These are phyloP conservation scores for Candida lessepsii DNA, from an alignment of 805 yeast species.

Conservation along the genomic window DNA sequence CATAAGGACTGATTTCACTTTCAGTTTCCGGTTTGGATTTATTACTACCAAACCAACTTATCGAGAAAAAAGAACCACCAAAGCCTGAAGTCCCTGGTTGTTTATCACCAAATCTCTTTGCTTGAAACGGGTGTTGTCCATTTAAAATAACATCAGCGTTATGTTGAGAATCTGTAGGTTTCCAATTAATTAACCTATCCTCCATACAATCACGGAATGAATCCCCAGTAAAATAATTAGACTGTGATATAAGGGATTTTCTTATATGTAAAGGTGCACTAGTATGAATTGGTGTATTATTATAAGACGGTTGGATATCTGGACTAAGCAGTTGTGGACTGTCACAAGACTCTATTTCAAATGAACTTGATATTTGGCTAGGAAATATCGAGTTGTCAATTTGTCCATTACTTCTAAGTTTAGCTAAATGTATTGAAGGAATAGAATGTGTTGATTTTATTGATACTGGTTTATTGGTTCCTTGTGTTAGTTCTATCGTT, in stretches of 20 bases:
- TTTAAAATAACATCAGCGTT: constrained; percentile 23
- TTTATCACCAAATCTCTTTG: constrained; percentile 9
- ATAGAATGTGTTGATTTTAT: background rate
- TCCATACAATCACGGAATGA: constrained; percentile 27
- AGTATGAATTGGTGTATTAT: background rate
- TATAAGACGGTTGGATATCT: background rate
- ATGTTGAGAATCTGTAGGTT: constrained; percentile 33
- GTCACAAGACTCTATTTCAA: constrained; percentile 12
- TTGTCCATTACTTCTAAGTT: constrained; percentile 7
- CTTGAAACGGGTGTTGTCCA: constrained; percentile 34
- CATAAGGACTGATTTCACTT: background rate
- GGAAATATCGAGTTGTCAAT: constrained; percentile 2
- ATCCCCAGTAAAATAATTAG: constrained; percentile 5
- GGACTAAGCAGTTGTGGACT: constrained; percentile 2
- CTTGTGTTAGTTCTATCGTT: background rate
- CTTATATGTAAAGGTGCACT: constrained; percentile 3
- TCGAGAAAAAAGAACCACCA: constrained; percentile 2
- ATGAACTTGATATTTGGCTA: constrained; percentile 2
- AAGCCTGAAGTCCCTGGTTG: background rate
- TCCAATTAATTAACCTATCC: constrained; percentile 30
- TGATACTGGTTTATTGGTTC: background rate
- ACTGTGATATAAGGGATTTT: constrained; percentile 1
- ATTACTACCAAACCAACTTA: constrained; percentile 3
- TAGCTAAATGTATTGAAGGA: background rate
- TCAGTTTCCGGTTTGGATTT: constrained; percentile 1